Evolutionary conservation across 768 basidiomycete genomes (phyloP).

Genomic region (Auricularia auricula-judae): DNA sequence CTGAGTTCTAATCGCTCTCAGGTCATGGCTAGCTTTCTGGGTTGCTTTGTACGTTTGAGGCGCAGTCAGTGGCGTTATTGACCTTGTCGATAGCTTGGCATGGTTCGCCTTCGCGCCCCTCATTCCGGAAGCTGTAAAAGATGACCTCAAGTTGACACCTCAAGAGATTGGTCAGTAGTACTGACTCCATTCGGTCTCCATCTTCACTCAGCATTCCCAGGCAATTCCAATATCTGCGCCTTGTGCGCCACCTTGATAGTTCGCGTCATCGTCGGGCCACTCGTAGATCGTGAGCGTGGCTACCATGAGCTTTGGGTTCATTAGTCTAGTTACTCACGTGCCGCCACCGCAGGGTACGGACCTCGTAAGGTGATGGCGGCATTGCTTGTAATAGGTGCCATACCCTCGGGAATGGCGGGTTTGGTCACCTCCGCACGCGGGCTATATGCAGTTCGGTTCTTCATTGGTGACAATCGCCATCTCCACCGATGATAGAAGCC

Average conservation of each 20-base stretch:
- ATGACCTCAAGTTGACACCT: conserved; percentile 37
- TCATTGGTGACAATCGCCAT: conserved; percentile 29
- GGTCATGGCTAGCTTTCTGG: conserved; percentile 34
- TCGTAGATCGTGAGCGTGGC: conserved; percentile 29
- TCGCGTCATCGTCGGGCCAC: conserved; percentile 37
- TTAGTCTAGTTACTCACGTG: background rate
- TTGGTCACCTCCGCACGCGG: conserved; percentile 29
- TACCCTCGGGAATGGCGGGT: conserved; percentile 49
- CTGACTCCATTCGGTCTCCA: conserved; percentile 6
- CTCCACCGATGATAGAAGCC: background rate
- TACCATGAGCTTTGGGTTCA: background rate
- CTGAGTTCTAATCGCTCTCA: background rate
- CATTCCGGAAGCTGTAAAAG: conserved; percentile 42
- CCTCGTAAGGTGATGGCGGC: conserved; percentile 45
- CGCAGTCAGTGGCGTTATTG: background rate
- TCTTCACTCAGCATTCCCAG: conserved; percentile 9
- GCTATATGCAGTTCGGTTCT: conserved; percentile 39
- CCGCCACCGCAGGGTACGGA: conserved; percentile 24
- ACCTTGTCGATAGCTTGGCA: conserved; percentile 16
- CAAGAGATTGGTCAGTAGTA: conserved; percentile 29
- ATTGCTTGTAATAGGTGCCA: conserved; percentile 41
- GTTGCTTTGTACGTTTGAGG: conserved; percentile 29
- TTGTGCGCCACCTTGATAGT: conserved; percentile 38
- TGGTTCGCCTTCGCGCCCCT: conserved; percentile 59
- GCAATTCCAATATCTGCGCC: conserved; percentile 40